Evolutionary conservation across 345 rosid species (phyloP), one percentile per base, ranked within the genome.

Genomic region (Microthlaspi erraticum): DNA sequence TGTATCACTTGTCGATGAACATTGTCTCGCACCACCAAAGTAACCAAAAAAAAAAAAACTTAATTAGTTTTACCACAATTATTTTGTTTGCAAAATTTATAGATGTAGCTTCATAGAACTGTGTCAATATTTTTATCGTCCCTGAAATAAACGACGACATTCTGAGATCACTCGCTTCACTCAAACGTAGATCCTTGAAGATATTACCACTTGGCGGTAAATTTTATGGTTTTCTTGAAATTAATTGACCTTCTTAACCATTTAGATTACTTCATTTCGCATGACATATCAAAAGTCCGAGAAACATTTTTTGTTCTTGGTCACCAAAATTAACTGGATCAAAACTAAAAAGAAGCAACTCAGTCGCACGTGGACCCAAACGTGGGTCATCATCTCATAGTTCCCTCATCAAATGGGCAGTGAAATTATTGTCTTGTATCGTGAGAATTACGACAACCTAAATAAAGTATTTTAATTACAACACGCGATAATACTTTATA

Each of bases 361-460:
- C 41, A 46, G 62, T 31, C 20, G 23, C 73, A 74, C 48, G 31
- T 66, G 77, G 73, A 60, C 73, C 78, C 73, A 74, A 74, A 58
- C 68, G 55, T 74, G 73, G 64, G 68, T 45, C 68, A 19, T 60
- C 52, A 13, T 66, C 49, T 67, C 18, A 41, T 37, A 74, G 57
- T 52, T 16, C 50, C 73, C 63, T 67, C 68, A 52, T 12, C 57
- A 43, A 74, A 60, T 74, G 73, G 78, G 78, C 50, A 53, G 42
- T 59, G 48, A 33, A 66, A 59, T 42, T 51, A 32, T 74, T 74
- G 73, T 74, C 73, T 67, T 67, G 49, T 42, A 67, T 38, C 68
- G 68, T 60, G 62, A 51, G 39, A 34, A 62, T 44, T 45, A 60
- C 78, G 70, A 68, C 70, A 61, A 53, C 17, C 8, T 3, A 34